phyloP scores from a whole-genome alignment of 805 yeast genomes.

The Ogataea corticis region DNA sequence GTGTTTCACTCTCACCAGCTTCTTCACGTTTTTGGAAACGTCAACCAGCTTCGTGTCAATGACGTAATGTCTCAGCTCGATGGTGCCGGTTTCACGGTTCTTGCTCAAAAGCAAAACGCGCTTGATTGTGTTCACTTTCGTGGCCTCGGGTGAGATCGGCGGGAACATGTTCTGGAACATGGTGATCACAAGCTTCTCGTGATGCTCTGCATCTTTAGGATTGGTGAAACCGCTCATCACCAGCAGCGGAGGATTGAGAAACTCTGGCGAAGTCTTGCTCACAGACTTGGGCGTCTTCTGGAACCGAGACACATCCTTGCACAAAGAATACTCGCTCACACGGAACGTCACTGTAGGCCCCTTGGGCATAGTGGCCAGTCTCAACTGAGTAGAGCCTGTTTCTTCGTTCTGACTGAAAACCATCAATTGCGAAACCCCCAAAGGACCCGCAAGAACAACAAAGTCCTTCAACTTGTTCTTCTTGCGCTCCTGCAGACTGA shows the following conservation, averaged over 20 bases:
- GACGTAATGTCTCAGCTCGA: conserved; percentile 86
- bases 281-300: conserved; percentile 79
- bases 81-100: conserved; percentile 65
- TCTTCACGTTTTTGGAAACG: conserved; percentile 70
- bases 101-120: conserved; percentile 84
- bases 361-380: conserved; percentile 84
- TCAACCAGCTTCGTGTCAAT: conserved; percentile 86
- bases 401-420: conserved; percentile 79
- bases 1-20: conserved; percentile 61
- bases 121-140: conserved; percentile 71
- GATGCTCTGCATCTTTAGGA: conserved; percentile 60
- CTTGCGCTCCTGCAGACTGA: conserved; percentile 81
- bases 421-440: conserved; percentile 87
- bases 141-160: conserved; percentile 82
- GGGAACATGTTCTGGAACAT: conserved; percentile 96
- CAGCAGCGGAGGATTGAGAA: conserved; percentile 78
- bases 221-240: conserved; percentile 90
- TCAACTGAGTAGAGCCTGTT: conserved; percentile 76
- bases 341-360: conserved; percentile 93
- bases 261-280: conserved; percentile 62
- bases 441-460: conserved; percentile 97
- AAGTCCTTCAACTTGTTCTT: conserved; percentile 87
- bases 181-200: conserved; percentile 82
- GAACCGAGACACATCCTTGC: conserved; percentile 72
- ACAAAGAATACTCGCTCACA: conserved; percentile 72